Conservation (phyloP, 768 basidiomycete species). For the Xerocomellus dryophilus region DNA sequence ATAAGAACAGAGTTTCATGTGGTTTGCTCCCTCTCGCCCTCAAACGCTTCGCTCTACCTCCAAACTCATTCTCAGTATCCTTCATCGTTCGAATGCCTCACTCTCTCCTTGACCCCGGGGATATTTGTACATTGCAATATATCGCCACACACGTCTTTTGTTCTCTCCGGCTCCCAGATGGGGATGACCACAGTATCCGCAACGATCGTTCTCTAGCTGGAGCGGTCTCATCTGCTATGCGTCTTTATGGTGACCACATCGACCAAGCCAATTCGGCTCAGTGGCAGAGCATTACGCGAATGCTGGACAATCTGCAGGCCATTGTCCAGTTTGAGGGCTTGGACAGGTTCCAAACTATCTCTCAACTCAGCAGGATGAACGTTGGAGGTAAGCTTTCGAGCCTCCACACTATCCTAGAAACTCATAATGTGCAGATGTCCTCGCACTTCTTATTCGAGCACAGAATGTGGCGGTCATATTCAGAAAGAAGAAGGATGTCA, state of each 20-base stretch:
- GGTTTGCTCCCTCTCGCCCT: background rate
- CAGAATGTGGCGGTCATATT: conserved; percentile 51
- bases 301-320: conserved; percentile 29
- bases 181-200: conserved; percentile 29
- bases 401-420: background rate
- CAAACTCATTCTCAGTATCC: background rate
- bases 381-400: conserved; percentile 15
- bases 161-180: conserved; percentile 40
- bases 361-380: conserved; percentile 11
- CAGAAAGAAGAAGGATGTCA: conserved; percentile 25
- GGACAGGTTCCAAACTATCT: conserved; percentile 8
- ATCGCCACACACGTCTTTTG: conserved; percentile 42
- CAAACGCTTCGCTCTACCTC: background rate
- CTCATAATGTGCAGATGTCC: conserved; percentile 30
- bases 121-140: conserved; percentile 23
- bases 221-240: conserved; percentile 18
- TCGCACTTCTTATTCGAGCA: conserved; percentile 38
- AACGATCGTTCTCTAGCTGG: conserved; percentile 30
- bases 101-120: background rate
- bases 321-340: background rate
- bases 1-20: background rate
- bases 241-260: conserved; percentile 15
- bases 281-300: conserved; percentile 32
- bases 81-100: background rate
- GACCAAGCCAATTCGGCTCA: conserved; percentile 1